Conservation (phyloP, 1,139 yeast genomes). For the Zygotorulaspora mrakii region DNA sequence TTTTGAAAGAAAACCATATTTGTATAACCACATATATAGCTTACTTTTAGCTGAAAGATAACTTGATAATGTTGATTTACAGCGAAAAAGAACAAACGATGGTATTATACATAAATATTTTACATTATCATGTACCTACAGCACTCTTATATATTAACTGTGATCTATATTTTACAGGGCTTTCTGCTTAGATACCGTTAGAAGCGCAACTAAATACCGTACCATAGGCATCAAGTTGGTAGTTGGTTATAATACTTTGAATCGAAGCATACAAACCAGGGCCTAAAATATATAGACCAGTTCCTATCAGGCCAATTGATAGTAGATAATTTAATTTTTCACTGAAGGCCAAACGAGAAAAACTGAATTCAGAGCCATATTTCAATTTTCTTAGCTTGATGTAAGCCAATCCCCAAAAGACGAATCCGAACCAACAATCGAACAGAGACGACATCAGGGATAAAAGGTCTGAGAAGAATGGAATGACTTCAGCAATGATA, state of each 20-base stretch:
- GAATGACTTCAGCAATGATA: conserved; percentile 58
- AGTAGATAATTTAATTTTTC: conserved; percentile 40
- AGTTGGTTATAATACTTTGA: conserved; percentile 49
- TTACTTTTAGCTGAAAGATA: no score
- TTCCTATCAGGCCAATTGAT: conserved; percentile 41
- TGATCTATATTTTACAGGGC: background rate
- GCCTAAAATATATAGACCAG: conserved; percentile 54
- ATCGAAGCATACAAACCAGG: conserved; percentile 57
- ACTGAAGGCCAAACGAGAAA: conserved; percentile 24
- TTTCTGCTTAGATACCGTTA: conserved; percentile 34
- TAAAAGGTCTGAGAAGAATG: conserved; percentile 56
- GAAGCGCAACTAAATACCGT: conserved; percentile 49
- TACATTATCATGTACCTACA: no score
- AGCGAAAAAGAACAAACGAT: no score
- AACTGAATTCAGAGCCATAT: conserved; percentile 34
- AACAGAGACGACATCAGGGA: conserved; percentile 60
- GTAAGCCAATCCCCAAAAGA: conserved; percentile 63
- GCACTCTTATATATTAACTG: no score
- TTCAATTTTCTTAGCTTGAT: conserved; percentile 42
- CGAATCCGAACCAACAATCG: conserved; percentile 64
- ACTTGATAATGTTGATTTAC: no score
- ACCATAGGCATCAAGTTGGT: conserved; percentile 47
- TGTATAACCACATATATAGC: no score
- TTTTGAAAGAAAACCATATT: no score
- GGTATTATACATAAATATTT: no score